A percentile compares a stretch with the other conserved stretches of the same genome.
Evolutionary conservation across 495 filamentous ascomycete genomes (phyloP).

Genomic region (Daldinia decipiens): DNA sequence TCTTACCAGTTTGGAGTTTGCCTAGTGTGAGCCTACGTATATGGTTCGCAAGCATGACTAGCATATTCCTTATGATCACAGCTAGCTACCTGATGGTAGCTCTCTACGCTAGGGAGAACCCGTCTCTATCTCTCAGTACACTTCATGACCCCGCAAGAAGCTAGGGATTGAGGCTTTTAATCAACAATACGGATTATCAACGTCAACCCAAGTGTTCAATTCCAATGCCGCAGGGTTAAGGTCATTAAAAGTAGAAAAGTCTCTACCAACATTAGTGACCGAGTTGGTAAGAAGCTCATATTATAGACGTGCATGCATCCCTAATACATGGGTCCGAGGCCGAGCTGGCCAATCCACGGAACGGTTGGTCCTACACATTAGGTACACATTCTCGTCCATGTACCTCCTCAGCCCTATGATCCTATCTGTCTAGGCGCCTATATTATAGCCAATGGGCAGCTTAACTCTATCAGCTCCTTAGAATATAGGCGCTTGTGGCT

Average conservation of each 20-base stretch:
- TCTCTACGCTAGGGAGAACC: constrained; percentile 6
- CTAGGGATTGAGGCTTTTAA: neutral
- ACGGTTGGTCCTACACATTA: neutral
- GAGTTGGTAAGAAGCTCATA: neutral
- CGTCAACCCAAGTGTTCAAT: neutral
- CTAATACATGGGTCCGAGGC: neutral
- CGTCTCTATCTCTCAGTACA: neutral
- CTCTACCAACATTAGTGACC: neutral
- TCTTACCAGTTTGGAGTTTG: neutral
- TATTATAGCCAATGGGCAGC: neutral
- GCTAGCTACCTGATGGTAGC: neutral
- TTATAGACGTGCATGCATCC: neutral
- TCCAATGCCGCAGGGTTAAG: neutral
- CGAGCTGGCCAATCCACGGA: neutral
- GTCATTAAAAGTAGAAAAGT: neutral
- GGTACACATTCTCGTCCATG: neutral
- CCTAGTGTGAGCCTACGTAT: neutral
- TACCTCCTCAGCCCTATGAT: neutral
- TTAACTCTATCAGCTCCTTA: neutral
- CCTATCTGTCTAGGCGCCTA: neutral
- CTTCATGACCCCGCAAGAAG: neutral
- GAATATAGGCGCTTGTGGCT: neutral
- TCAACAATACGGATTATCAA: neutral
- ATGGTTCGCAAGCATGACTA: neutral
- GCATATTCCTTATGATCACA: neutral